Percentiles rank a stretch among this genome's conserved stretches.
These are phyloP conservation scores for Silybum marianum DNA, from an alignment of 129 eudicot species.

Conservation along the genomic window DNA sequence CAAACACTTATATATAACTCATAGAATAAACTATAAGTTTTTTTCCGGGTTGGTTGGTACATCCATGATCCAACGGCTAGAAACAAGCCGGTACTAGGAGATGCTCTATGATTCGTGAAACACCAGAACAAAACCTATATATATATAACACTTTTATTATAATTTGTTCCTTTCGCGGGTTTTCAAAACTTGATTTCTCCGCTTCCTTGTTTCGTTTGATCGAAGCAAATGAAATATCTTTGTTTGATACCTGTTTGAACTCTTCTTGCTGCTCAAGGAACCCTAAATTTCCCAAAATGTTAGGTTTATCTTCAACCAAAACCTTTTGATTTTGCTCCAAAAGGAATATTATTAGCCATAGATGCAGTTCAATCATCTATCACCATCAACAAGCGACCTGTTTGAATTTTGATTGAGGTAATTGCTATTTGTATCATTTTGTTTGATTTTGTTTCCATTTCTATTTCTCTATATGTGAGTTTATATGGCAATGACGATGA, in stretches of 20 bases:
- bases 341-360: background rate
- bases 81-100: too few relatives aligned
- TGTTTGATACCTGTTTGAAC: slow-evolving; percentile 15
- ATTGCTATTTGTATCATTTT: background rate
- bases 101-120: too few relatives aligned
- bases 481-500: slow-evolving; percentile 3
- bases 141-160: background rate
- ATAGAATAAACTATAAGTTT: too few relatives aligned
- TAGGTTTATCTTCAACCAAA: background rate
- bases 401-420: slow-evolving; percentile 26
- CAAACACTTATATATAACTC: too few relatives aligned
- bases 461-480: background rate
- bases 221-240: slow-evolving; percentile 26
- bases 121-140: background rate
- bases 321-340: background rate
- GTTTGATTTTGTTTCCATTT: background rate
- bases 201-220: slow-evolving; percentile 24
- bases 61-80: too few relatives aligned
- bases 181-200: slow-evolving; percentile 36
- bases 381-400: slow-evolving; percentile 3
- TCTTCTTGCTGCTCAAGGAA: slow-evolving; percentile 20
- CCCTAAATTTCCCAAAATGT: slow-evolving; percentile 19
- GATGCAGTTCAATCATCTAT: slow-evolving; percentile 21
- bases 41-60: too few relatives aligned
- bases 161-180: slow-evolving; percentile 14